phyloP scores from a whole-genome alignment of 2,329 filamentous ascomycete species.

The Aspergillus ibericus region DNA sequence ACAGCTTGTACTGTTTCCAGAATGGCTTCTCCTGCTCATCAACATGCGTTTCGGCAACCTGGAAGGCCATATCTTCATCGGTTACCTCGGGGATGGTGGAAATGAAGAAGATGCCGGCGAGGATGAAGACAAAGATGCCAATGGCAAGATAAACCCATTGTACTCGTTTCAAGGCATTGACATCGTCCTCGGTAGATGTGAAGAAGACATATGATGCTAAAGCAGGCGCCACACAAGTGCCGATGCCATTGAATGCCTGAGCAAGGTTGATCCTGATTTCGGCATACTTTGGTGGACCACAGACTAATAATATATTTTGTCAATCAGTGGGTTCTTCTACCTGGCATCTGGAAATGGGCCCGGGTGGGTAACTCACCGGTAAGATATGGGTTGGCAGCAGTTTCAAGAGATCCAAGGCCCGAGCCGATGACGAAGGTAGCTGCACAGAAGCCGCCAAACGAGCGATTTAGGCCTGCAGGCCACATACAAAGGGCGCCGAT shows the following conservation, averaged over 20 bases:
- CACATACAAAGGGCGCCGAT: conserved; percentile 79
- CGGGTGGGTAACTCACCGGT: conserved; percentile 45
- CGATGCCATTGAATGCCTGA: conserved; percentile 75
- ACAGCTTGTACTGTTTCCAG: conserved; percentile 70
- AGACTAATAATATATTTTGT: conserved; percentile 50
- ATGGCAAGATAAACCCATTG: conserved; percentile 83
- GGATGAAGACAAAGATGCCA: conserved; percentile 67
- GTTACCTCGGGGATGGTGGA: conserved; percentile 71
- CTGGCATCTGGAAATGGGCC: background rate
- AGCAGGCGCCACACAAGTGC: conserved; percentile 71
- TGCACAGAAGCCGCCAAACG: conserved; percentile 72
- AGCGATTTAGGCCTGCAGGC: conserved; percentile 72
- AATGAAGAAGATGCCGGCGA: conserved; percentile 67
- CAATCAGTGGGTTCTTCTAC: conserved; percentile 35
- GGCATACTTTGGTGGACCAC: conserved; percentile 71
- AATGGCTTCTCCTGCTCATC: conserved; percentile 61
- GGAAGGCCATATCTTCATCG: conserved; percentile 66
- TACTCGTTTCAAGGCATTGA: conserved; percentile 63
- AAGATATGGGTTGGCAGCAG: conserved; percentile 74
- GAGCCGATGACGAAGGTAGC: conserved; percentile 72
- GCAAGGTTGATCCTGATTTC: conserved; percentile 76
- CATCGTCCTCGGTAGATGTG: conserved; percentile 58
- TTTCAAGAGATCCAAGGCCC: conserved; percentile 72
- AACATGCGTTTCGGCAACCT: conserved; percentile 57
- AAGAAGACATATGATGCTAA: conserved; percentile 75